Evolutionary conservation across 2,329 filamentous ascomycete genomes (phyloP).

Genomic region (Neodidymelliopsis sp.): DNA sequence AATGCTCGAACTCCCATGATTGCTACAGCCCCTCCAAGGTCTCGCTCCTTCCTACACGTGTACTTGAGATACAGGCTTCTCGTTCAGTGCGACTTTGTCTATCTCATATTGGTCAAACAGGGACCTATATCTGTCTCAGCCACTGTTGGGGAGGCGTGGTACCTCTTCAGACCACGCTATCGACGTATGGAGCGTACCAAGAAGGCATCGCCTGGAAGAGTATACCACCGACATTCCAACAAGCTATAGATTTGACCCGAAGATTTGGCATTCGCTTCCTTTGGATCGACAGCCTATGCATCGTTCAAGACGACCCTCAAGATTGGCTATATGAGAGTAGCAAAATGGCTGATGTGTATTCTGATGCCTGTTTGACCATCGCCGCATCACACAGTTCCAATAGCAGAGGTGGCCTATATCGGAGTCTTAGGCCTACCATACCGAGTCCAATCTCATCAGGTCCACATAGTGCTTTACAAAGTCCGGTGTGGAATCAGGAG

Average conservation of each 20-base stretch:
- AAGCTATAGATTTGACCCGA: neutral
- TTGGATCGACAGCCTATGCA: slow-evolving; percentile 15
- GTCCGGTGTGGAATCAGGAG: neutral
- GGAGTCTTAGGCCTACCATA: neutral
- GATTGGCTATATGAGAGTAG: slow-evolving; percentile 1
- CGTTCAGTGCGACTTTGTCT: neutral
- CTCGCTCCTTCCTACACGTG: neutral
- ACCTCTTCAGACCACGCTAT: neutral
- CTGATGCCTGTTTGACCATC: neutral
- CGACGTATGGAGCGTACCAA: neutral
- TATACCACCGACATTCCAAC: neutral
- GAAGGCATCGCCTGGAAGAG: neutral
- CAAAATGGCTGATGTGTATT: slow-evolving; percentile 5
- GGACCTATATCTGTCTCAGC: slow-evolving; percentile 1
- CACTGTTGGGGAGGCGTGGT: slow-evolving; percentile 7
- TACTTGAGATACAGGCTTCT: neutral
- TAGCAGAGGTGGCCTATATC: neutral
- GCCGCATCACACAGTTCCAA: neutral
- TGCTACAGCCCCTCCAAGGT: too few species aligned
- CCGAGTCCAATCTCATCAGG: neutral
- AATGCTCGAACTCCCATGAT: too few species aligned
- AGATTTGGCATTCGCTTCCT: slow-evolving; percentile 1
- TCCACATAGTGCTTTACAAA: neutral
- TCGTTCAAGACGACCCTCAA: slow-evolving; percentile 1
- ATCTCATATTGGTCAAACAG: neutral